Conservation (phyloP, 495 filamentous ascomycete species). For the Letharia lupina region DNA sequence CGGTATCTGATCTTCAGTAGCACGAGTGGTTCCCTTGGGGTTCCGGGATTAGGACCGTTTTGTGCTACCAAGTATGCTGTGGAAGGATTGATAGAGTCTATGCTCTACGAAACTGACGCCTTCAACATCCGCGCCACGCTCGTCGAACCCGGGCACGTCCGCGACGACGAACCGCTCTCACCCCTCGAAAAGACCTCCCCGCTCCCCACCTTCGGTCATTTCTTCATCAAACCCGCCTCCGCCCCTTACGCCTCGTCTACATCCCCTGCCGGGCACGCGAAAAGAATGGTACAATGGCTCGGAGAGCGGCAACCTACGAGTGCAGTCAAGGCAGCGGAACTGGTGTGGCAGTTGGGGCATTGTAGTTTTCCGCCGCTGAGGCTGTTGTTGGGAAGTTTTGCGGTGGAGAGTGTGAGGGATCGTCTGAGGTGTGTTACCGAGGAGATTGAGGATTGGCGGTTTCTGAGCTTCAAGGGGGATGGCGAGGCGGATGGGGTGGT, state of each 20-base stretch:
- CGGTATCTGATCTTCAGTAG: conserved; percentile 91
- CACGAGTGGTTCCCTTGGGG: conserved; percentile 78
- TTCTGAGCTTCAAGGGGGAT: conserved; percentile 51
- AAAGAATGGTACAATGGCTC: conserved; percentile 92
- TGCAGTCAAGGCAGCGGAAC: conserved; percentile 86
- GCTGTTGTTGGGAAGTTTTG: conserved; percentile 80
- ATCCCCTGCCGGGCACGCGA: conserved; percentile 78
- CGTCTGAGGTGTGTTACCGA: conserved; percentile 82
- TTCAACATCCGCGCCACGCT: conserved; percentile 90
- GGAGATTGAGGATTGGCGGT: conserved; percentile 89
- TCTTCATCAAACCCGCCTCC: conserved; percentile 76
- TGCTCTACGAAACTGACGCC: conserved; percentile 87
- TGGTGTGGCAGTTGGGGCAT: conserved; percentile 93
- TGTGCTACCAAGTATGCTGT: conserved; percentile 96
- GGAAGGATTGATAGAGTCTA: conserved; percentile 87
- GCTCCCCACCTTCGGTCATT: conserved; percentile 78
- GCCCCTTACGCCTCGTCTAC: conserved; percentile 70
- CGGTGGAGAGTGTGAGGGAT: conserved; percentile 90
- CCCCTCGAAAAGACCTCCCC: conserved; percentile 23
- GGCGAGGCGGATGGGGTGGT: conserved; percentile 24
- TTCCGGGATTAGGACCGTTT: conserved; percentile 86
- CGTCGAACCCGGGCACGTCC: conserved; percentile 81
- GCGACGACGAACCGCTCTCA: conserved; percentile 54
- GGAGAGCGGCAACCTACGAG: conserved; percentile 86
- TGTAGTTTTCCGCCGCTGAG: conserved; percentile 83